These are phyloP conservation scores for Obba rivulosa DNA, from an alignment of 768 basidiomycete genomes.

Conservation along the genomic window DNA sequence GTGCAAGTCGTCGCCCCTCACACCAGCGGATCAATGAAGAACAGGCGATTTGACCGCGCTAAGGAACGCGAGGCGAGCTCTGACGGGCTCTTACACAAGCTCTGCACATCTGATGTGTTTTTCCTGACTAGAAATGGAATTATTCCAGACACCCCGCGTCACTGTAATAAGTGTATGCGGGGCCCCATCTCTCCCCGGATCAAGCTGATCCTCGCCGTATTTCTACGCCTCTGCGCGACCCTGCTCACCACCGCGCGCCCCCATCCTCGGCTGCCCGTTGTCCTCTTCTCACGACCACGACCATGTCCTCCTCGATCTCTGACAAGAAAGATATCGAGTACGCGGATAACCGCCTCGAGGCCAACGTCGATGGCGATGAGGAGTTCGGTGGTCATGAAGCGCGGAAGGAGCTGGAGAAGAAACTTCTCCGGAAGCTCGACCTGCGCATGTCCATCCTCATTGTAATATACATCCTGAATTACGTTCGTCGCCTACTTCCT, in stretches of 20 bases:
- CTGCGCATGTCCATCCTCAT: slow-evolving; percentile 40
- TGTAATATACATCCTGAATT: slow-evolving; percentile 43
- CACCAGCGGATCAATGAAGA: too few species aligned
- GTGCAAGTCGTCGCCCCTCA: too few species aligned
- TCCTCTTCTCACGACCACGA: neutral
- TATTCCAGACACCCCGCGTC: too few species aligned
- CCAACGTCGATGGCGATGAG: slow-evolving; percentile 20
- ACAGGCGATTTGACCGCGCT: too few species aligned
- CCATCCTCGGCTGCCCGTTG: neutral
- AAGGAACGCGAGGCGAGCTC: too few species aligned
- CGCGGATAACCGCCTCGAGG: slow-evolving; percentile 6
- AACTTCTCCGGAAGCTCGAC: slow-evolving; percentile 39
- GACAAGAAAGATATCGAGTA: slow-evolving; percentile 7
- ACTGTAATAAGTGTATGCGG: neutral
- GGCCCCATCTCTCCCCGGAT: neutral
- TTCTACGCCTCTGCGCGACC: neutral
- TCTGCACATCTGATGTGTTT: too few species aligned
- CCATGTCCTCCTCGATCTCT: slow-evolving; percentile 7
- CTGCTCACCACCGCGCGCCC: neutral
- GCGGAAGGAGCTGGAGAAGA: slow-evolving; percentile 35
- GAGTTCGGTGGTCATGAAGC: slow-evolving; percentile 34
- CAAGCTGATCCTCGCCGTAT: neutral
- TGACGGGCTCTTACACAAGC: too few species aligned
- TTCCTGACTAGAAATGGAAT: too few species aligned
- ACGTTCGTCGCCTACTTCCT: slow-evolving; percentile 27